These are phyloP conservation scores for Rhododendron molle DNA, from an alignment of 148 eudicot genomes.

Conservation along the genomic window DNA sequence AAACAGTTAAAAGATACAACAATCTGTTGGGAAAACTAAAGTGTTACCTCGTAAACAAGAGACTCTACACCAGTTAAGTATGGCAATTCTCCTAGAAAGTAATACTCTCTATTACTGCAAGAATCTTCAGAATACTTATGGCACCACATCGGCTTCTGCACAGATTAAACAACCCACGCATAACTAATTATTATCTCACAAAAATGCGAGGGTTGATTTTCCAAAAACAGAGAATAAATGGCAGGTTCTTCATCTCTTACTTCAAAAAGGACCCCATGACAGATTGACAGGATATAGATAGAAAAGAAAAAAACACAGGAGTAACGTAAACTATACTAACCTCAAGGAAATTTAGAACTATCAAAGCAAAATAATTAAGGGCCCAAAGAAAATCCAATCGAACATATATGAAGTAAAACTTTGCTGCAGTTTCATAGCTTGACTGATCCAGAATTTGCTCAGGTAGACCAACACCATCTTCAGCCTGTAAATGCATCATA, in stretches of 20 bases:
- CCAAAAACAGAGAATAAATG: not conserved
- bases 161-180: conserved; percentile 11
- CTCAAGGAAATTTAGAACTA: conserved; percentile 74
- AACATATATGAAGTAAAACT: conserved; percentile 61
- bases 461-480: conserved; percentile 90
- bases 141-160: conserved; percentile 97
- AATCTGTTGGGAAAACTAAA: not conserved
- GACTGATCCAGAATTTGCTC: conserved; percentile 77
- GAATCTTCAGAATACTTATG: conserved; percentile 29
- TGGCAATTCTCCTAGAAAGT: conserved; percentile 82
- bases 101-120: conserved; percentile 66
- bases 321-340: conserved; percentile 30
- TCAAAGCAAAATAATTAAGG: conserved; percentile 68
- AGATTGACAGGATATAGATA: not conserved
- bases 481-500: conserved; percentile 68
- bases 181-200: not conserved
- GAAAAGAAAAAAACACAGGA: not conserved
- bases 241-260: not conserved
- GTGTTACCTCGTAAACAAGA: conserved; percentile 67
- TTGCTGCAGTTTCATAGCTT: conserved; percentile 60
- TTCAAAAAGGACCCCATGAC: not conserved
- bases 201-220: not conserved
- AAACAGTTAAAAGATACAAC: not conserved
- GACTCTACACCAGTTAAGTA: conserved; percentile 62
- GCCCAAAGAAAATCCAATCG: conserved; percentile 75